Conservation (phyloP, 129 eudicot species). For the Flaveria bidentis region DNA sequence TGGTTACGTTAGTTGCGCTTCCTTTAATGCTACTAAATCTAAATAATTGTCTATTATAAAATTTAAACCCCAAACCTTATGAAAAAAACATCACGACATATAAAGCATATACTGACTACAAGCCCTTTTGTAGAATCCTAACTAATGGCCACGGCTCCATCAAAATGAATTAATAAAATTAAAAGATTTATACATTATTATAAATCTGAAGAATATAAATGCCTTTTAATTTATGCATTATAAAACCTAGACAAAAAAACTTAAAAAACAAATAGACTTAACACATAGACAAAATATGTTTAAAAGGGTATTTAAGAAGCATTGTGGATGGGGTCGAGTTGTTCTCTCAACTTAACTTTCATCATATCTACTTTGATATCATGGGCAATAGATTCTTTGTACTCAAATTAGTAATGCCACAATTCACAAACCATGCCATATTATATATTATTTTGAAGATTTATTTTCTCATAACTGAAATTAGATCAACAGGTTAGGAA, state of each 20-base stretch:
- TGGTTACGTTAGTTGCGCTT: too few relatives aligned
- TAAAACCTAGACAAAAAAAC: neutral
- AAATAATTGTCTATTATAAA: too few relatives aligned
- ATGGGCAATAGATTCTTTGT: slow-evolving; percentile 32
- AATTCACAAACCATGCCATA: neutral
- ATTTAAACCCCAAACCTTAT: too few relatives aligned
- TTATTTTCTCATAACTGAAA: neutral
- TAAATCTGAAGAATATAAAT: neutral
- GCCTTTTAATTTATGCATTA: neutral
- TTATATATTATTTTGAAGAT: neutral
- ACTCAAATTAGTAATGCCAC: neutral
- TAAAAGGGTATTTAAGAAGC: neutral
- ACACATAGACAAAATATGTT: neutral
- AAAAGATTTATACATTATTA: too few relatives aligned
- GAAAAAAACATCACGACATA: too few relatives aligned
- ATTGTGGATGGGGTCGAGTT: slow-evolving; percentile 33
- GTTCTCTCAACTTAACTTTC: slow-evolving; percentile 24
- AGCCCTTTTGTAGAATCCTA: too few relatives aligned
- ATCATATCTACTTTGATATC: slow-evolving; percentile 22
- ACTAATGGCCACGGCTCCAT: neutral
- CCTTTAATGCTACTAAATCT: too few relatives aligned
- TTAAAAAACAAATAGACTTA: neutral
- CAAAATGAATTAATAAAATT: too few relatives aligned
- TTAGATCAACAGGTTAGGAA: neutral
- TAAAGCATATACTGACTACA: too few relatives aligned